Percentiles rank a stretch among this genome's conserved stretches.
phyloP scores from a whole-genome alignment of 1,139 yeast species.

The Yamadazyma diospyri region DNA sequence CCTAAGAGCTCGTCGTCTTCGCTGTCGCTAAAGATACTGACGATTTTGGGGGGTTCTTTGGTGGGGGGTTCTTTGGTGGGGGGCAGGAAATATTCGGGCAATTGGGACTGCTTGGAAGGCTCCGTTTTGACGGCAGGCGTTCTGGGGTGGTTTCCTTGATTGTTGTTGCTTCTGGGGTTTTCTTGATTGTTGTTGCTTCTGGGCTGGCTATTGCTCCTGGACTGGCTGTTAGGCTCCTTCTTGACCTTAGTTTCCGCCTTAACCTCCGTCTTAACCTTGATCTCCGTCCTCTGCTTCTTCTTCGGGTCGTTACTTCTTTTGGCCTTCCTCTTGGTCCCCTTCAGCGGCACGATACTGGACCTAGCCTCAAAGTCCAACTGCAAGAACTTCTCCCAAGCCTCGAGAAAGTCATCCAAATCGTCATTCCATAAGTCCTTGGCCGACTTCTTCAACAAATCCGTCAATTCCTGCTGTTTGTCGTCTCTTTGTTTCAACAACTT shows the following conservation, averaged over 20 bases:
- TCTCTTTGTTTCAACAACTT: conserved; percentile 69
- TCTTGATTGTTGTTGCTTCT: no score
- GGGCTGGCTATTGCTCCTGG: background rate
- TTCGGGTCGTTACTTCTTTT: conserved; percentile 17
- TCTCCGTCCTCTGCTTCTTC: conserved; percentile 15
- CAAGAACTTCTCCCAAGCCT: conserved; percentile 62
- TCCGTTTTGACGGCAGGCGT: conserved; percentile 5
- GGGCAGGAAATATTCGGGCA: conserved; percentile 3
- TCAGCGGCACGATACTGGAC: conserved; percentile 26
- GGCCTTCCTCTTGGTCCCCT: conserved; percentile 27
- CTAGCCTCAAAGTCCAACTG: conserved; percentile 31
- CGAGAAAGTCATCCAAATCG: conserved; percentile 73
- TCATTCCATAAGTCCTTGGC: conserved; percentile 88
- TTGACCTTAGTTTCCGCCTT: background rate
- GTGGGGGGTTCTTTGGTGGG: conserved; percentile 5
- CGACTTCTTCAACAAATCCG: conserved; percentile 57
- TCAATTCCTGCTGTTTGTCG: conserved; percentile 70
- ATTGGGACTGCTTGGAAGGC: conserved; percentile 1
- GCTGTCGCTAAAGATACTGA: conserved; percentile 28
- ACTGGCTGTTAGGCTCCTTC: background rate
- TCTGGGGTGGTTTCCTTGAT: no score
- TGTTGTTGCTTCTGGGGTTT: no score
- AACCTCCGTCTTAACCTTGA: background rate
- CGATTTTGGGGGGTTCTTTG: conserved; percentile 10
- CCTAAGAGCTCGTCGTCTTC: conserved; percentile 31